A percentile compares a stretch with the other conserved stretches of the same genome.
Evolutionary conservation across 2,329 filamentous ascomycete species (phyloP).

Genomic region (Xylaria sp.): DNA sequence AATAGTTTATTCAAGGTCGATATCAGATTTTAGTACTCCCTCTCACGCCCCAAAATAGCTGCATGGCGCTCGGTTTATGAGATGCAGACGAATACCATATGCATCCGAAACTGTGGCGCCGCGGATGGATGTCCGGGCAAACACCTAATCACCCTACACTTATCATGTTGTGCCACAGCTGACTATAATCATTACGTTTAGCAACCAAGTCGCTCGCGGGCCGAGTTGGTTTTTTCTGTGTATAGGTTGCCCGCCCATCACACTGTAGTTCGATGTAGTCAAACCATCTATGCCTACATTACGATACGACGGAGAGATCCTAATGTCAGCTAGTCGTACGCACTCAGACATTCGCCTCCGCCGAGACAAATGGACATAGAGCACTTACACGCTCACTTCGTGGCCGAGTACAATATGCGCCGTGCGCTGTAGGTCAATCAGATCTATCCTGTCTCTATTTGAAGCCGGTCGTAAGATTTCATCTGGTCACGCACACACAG

Average conservation of each 20-base stretch:
- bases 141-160: not conserved
- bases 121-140: conserved; percentile 2
- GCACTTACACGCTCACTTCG: not conserved
- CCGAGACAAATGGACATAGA: not conserved
- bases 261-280: not conserved
- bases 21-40: not conserved
- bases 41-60: not conserved
- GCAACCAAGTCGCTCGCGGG: not conserved
- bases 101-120: conserved; percentile 18
- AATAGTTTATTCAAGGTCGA: not conserved
- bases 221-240: not conserved
- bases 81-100: conserved; percentile 1
- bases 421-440: not conserved
- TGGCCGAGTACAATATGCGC: not conserved
- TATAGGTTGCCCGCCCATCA: not conserved
- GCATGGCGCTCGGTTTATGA: not conserved
- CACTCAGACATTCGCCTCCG: not conserved
- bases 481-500: conserved; percentile 3
- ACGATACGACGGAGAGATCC: not conserved
- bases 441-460: not conserved
- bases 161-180: conserved; percentile 1
- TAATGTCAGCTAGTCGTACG: not conserved
- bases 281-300: not conserved
- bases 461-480: not conserved
- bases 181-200: conserved; percentile 1